phyloP scores from a whole-genome alignment of 768 basidiomycete species.

The Tulasnella sp. region DNA sequence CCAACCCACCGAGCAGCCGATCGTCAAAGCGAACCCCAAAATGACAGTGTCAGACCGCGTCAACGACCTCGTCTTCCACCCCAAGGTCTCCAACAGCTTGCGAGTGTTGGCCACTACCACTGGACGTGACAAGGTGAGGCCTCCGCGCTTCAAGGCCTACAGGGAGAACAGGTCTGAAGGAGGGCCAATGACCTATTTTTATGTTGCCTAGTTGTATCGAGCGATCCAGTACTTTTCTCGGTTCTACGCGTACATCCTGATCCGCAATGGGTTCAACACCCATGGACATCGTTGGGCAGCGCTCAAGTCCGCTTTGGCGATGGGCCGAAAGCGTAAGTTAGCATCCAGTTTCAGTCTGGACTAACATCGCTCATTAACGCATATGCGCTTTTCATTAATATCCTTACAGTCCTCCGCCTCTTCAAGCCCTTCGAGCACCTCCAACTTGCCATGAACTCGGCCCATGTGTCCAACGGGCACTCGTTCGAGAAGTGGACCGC shows the following conservation, averaged over 20 bases:
- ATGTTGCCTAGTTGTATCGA: slow-evolving; percentile 67
- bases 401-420: slow-evolving; percentile 71
- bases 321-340: slow-evolving; percentile 74
- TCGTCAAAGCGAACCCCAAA: neutral
- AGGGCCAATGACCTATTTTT: neutral
- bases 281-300: slow-evolving; percentile 68
- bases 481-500: slow-evolving; percentile 67
- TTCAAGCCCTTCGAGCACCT: slow-evolving; percentile 93
- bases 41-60: slow-evolving; percentile 30
- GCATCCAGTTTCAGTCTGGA: neutral
- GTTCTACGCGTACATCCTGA: slow-evolving; percentile 79
- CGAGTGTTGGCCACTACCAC: slow-evolving; percentile 76
- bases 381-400: slow-evolving; percentile 26
- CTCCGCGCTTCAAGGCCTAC: slow-evolving; percentile 12
- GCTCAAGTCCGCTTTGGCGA: slow-evolving; percentile 79
- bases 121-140: slow-evolving; percentile 81
- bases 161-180: slow-evolving; percentile 14
- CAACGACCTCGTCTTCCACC: slow-evolving; percentile 74
- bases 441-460: slow-evolving; percentile 78
- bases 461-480: slow-evolving; percentile 46
- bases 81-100: slow-evolving; percentile 67
- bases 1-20: neutral
- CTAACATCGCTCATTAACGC: neutral
- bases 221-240: slow-evolving; percentile 87
- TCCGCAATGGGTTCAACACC: slow-evolving; percentile 63